phyloP scores from a whole-genome alignment of 2,329 filamentous ascomycete genomes.

The Aspergillus texensis region DNA sequence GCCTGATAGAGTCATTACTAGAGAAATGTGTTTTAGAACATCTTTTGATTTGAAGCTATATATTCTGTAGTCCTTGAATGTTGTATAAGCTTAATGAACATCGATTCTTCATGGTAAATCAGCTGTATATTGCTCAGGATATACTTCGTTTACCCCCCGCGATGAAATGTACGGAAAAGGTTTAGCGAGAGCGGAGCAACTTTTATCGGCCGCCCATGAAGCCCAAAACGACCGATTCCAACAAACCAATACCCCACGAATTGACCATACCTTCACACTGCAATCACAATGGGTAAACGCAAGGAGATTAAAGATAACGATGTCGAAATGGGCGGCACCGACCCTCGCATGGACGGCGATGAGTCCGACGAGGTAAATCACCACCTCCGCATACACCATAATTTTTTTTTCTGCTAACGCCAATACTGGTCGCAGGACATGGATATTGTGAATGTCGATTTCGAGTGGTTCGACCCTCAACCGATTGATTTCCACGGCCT shows the following conservation, averaged over 20 bases:
- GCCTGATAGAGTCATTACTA: too few species aligned
- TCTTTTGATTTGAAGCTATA: not conserved
- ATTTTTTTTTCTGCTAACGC: not conserved
- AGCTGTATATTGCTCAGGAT: too few species aligned
- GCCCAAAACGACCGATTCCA: not conserved
- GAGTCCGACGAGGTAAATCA: conserved; percentile 46
- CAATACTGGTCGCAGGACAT: conserved; percentile 64
- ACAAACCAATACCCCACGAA: not conserved
- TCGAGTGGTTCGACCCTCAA: conserved; percentile 98
- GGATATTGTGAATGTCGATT: conserved; percentile 91
- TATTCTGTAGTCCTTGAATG: too few species aligned
- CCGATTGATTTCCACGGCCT: conserved; percentile 92
- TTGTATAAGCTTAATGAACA: too few species aligned
- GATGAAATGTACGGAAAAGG: conserved; percentile 5
- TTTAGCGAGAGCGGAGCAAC: conserved; percentile 14
- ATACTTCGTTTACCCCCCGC: conserved; percentile 1
- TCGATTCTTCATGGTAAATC: too few species aligned
- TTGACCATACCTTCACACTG: not conserved
- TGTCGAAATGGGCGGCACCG: conserved; percentile 45
- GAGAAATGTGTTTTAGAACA: not conserved
- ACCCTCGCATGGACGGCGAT: conserved; percentile 41
- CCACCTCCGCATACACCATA: not conserved
- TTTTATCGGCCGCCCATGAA: conserved; percentile 12
- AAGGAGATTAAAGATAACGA: conserved; percentile 53
- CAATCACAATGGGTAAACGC: conserved; percentile 52